Base-by-base conservation (phyloP, 768 basidiomycete species). In the Tulasnella sp. region DNA sequence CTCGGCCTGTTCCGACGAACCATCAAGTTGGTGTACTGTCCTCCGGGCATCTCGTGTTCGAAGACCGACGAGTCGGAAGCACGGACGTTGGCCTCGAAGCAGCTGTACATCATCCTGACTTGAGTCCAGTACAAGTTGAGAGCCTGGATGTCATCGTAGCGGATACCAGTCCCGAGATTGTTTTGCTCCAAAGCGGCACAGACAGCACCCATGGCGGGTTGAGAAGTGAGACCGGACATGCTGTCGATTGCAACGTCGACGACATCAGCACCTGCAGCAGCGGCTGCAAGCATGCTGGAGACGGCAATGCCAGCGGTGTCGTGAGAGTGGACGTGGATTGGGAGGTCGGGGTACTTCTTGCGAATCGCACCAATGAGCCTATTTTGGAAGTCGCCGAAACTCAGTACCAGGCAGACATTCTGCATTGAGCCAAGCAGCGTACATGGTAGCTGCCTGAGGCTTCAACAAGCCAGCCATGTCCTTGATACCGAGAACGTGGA, bases 31-130 rank as follows among this genome's bases (percentile, higher is more conserved):
- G 93, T 94, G 80, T 94, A 94, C 80, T 94, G 94, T 62, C 95
- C 96, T 79, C 95, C 97, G 69, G 96, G 96, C 97, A 99, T 98
- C 82, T 97, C 95, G 81, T 98, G 96, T 78, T 95, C 95, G 80
- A 98, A 99, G 69, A 98, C 95, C 81, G 93, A 94, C 64, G 95
- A 97, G 79, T 98, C 97, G 68, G 94, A 95, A 32, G 95, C 93
- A 69, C 94, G 88, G 76, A 98, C 95, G 78, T 97, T 97, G 71
- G 97, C 97, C 80, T 98, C 97, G 84, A 99, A 99, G 84, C 95
- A 97, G 79, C 86, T 81, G 83, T 99, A 99, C 63, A 98, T 87
- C 82, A 92, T 83, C 79, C 97, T 91, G 79, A 98, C 91, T 84
- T 98, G 95, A 71, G 90, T 93, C 97, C 97, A 99, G 83, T 99